Conservation (phyloP, 164 flowering plant species). For the Aristolochia fimbriata region DNA sequence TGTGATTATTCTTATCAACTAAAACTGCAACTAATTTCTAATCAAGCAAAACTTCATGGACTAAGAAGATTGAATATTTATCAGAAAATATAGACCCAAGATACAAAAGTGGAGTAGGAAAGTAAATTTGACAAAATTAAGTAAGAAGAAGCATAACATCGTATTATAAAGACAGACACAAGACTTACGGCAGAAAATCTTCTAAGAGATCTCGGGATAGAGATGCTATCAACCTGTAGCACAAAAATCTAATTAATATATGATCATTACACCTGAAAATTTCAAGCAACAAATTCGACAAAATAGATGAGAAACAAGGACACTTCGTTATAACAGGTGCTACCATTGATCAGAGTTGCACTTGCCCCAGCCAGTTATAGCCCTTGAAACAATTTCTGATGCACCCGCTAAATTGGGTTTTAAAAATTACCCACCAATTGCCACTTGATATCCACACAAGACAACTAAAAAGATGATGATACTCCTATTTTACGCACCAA, state of each 20-base stretch:
- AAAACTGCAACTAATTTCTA: neutral
- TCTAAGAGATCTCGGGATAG: constrained; percentile 77
- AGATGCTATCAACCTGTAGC: constrained; percentile 71
- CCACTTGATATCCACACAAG: too few species aligned
- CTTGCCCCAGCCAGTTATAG: too few species aligned
- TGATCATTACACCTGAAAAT: too few species aligned
- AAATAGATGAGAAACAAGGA: too few species aligned
- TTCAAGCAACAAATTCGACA: too few species aligned
- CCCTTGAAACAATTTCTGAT: too few species aligned
- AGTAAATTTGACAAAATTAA: neutral
- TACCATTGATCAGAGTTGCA: neutral
- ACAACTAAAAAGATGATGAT: too few species aligned
- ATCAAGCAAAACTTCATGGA: neutral
- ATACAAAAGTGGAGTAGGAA: neutral
- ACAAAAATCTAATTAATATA: neutral
- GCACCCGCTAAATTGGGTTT: too few species aligned
- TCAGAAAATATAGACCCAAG: neutral
- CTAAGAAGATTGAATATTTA: neutral
- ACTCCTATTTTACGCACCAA: too few species aligned
- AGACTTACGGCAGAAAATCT: constrained; percentile 81
- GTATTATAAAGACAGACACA: too few species aligned
- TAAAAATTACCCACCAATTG: too few species aligned
- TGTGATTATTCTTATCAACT: constrained; percentile 18
- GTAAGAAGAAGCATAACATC: neutral
- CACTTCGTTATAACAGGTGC: neutral